Conservation (phyloP, 78 protist species). For the Cavenderia fasciculata region DNA sequence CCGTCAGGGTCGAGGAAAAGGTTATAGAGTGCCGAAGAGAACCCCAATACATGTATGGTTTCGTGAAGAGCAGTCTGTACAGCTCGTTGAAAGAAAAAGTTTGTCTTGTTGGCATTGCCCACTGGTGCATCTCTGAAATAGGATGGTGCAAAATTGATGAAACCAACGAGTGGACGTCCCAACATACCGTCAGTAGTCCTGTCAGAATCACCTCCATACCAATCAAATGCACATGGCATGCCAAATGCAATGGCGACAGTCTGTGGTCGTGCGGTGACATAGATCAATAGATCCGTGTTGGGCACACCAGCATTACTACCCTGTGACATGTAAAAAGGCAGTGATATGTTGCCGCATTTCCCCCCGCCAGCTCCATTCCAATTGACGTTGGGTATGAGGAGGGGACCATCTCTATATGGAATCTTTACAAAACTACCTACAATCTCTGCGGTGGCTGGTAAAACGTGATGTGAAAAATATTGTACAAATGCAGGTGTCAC, state of each 20-base stretch:
- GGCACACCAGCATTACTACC: not conserved
- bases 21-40: not conserved
- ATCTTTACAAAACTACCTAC: not conserved
- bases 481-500: too few relatives aligned
- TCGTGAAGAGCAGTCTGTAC: not conserved
- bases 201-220: not conserved
- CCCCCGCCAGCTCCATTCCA: too few relatives aligned
- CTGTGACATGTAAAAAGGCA: too few relatives aligned
- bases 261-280: not conserved
- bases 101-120: not conserved
- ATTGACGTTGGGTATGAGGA: too few relatives aligned
- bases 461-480: too few relatives aligned
- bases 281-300: not conserved
- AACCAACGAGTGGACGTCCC: conserved; percentile 1
- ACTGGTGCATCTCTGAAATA: too few relatives aligned
- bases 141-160: not conserved
- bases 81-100: not conserved
- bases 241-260: conserved; percentile 30
- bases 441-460: not conserved
- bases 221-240: conserved; percentile 33
- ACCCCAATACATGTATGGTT: not conserved
- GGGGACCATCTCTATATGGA: not conserved
- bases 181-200: not conserved
- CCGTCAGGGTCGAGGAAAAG: not conserved
- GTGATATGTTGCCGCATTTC: too few relatives aligned